Evolutionary conservation across 306 rosid genomes (phyloP).

Genomic region (Malus sieversii): DNA sequence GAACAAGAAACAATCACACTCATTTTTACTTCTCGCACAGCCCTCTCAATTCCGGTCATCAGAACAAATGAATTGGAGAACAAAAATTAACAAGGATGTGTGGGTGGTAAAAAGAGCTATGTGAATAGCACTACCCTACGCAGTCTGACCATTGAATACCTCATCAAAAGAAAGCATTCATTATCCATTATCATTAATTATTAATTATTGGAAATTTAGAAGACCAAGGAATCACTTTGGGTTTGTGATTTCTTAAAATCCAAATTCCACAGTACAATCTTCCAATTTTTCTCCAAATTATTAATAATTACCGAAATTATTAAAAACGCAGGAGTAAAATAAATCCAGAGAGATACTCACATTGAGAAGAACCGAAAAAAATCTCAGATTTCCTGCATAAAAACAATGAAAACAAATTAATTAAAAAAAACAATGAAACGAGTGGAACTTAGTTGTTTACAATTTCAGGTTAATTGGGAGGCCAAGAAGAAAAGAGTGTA

Average conservation of each 20-base stretch:
- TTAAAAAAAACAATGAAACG: neutral
- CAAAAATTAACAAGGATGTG: no score
- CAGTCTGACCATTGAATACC: neutral
- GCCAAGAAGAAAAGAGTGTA: neutral
- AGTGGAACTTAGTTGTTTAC: neutral
- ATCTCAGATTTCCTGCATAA: neutral
- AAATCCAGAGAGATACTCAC: neutral
- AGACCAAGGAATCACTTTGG: neutral
- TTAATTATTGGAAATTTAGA: no score
- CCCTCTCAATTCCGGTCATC: no score
- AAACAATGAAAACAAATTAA: neutral
- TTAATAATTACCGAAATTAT: neutral
- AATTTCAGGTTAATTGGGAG: neutral
- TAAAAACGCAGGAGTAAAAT: neutral
- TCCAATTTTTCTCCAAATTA: neutral
- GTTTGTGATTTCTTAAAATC: neutral
- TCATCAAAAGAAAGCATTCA: neutral
- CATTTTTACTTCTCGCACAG: no score
- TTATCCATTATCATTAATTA: neutral
- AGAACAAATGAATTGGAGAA: no score
- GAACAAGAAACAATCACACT: no score
- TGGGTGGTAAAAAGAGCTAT: no score
- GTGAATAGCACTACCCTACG: no score
- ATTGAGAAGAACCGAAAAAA: neutral
- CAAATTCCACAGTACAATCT: neutral